These are phyloP conservation scores for Didymella segeticola DNA, from an alignment of 2,329 filamentous ascomycete species.

Conservation along the genomic window DNA sequence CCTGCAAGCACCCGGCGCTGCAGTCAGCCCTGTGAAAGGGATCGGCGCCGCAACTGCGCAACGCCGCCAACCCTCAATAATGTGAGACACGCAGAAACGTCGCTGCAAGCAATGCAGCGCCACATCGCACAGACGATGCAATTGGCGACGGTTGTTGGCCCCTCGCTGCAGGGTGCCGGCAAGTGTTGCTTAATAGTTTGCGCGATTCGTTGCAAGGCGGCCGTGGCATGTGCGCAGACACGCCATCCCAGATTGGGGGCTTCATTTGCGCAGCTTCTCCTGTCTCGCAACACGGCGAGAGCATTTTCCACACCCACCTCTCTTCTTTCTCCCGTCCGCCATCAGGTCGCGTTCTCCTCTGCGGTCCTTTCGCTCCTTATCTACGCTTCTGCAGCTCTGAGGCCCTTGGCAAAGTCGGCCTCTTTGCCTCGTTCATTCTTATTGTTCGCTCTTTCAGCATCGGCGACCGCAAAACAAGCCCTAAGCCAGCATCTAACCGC, in stretches of 20 bases:
- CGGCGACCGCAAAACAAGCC: constrained; percentile 43
- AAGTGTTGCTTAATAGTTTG: constrained; percentile 21
- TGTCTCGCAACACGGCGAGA: constrained; percentile 33
- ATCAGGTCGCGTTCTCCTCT: constrained; percentile 41
- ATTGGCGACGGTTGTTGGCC: constrained; percentile 12
- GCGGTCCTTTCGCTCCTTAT: constrained; percentile 46
- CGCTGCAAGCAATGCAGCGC: constrained; percentile 33
- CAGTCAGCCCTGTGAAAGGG: constrained; percentile 14
- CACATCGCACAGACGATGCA: constrained; percentile 33
- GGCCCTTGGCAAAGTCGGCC: constrained; percentile 38
- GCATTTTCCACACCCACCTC: constrained; percentile 41
- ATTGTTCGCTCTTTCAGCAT: constrained; percentile 49
- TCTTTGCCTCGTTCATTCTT: constrained; percentile 48
- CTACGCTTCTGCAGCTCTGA: constrained; percentile 44
- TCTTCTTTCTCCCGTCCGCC: constrained; percentile 37
- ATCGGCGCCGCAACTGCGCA: constrained; percentile 11
- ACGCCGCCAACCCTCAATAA: constrained; percentile 1
- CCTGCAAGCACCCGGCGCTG: constrained; percentile 18
- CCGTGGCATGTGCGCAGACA: constrained; percentile 31
- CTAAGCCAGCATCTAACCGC: constrained; percentile 32
- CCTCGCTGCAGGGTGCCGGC: constrained; percentile 22
- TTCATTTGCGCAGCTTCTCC: constrained; percentile 46
- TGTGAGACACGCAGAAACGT: constrained; percentile 17
- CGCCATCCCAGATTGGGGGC: constrained; percentile 35
- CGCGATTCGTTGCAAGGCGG: constrained; percentile 23